Percentiles rank a stretch among this genome's conserved stretches.
Evolutionary conservation across 2,329 filamentous ascomycete species (phyloP).

Genomic region (Fusarium liriodendri): DNA sequence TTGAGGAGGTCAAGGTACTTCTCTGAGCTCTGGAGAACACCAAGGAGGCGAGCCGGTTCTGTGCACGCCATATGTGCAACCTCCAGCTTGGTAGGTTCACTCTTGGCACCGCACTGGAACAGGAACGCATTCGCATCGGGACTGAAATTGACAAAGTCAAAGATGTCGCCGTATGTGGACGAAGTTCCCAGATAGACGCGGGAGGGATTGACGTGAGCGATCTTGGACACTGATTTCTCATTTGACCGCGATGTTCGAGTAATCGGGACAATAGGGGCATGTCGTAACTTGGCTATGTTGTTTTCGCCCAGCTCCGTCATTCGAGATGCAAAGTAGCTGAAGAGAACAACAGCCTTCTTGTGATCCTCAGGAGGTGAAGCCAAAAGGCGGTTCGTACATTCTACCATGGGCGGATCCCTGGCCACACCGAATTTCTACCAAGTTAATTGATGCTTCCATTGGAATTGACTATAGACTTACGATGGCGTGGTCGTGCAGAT

Average conservation of each 20-base stretch:
- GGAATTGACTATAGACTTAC: constrained; percentile 47
- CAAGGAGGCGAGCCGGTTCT: constrained; percentile 84
- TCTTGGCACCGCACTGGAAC: constrained; percentile 88
- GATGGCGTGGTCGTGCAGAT: constrained; percentile 81
- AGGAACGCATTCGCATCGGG: constrained; percentile 88
- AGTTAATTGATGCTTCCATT: constrained; percentile 12
- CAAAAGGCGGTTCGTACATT: constrained; percentile 80
- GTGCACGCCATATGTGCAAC: constrained; percentile 85
- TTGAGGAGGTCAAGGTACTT: constrained; percentile 89
- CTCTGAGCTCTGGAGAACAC: constrained; percentile 81
- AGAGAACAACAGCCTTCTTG: constrained; percentile 76
- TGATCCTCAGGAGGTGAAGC: constrained; percentile 76
- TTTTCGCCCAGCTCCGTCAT: constrained; percentile 77
- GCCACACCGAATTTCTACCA: constrained; percentile 82
- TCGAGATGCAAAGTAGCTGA: constrained; percentile 85
- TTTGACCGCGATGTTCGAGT: constrained; percentile 47
- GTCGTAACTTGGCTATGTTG: constrained; percentile 69
- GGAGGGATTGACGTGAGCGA: constrained; percentile 69
- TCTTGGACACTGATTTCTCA: constrained; percentile 54
- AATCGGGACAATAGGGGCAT: constrained; percentile 79
- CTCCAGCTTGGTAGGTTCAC: constrained; percentile 88
- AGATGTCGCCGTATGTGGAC: constrained; percentile 83
- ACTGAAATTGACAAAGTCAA: constrained; percentile 97
- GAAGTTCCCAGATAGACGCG: constrained; percentile 83
- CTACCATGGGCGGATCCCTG: constrained; percentile 80